Evolutionary conservation across 306 rosid species (phyloP).

Genomic region (Prunus persica): Prunus_persica_NCBIv2 NC_034016.1:19823001-19823500

Average conservation of each 20-base stretch:
- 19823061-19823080: constrained; percentile 60
- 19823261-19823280: constrained; percentile 21
- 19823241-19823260: constrained; percentile 25
- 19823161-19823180: constrained; percentile 14
- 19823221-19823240: constrained; percentile 26
- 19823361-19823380: constrained; percentile 39
- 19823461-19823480: constrained; percentile 43
- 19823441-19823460: constrained; percentile 68
- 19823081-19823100: constrained; percentile 35
- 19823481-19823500: constrained; percentile 61
- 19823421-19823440: constrained; percentile 81
- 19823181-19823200: constrained; percentile 40
- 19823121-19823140: constrained; percentile 31
- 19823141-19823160: constrained; percentile 37
- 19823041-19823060: constrained; percentile 66
- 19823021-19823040: constrained; percentile 55
- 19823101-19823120: constrained; percentile 38
- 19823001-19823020: constrained; percentile 66
- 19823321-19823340: constrained; percentile 26
- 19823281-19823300: constrained; percentile 22
- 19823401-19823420: constrained; percentile 53
- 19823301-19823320: constrained; percentile 35
- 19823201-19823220: constrained; percentile 24
- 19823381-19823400: constrained; percentile 39
- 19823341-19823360: constrained; percentile 32